A percentile compares a stretch with the other conserved stretches of the same genome.
Conservation (phyloP, 2,329 filamentous ascomycete species). For the Trichoderma brevicompactum region DNA sequence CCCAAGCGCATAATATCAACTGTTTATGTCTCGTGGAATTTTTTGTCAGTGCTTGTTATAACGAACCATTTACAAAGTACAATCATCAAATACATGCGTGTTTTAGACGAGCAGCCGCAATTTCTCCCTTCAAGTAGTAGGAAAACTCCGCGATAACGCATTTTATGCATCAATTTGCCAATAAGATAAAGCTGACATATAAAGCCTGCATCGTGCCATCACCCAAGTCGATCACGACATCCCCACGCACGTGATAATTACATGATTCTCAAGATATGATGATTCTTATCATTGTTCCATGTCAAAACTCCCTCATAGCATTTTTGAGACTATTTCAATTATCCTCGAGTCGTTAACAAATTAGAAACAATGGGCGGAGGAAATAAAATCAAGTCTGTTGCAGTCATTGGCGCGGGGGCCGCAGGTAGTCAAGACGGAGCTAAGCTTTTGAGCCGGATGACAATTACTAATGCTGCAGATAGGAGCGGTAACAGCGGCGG, state of each 20-base stretch:
- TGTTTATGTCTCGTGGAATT: no score
- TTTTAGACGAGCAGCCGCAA: no score
- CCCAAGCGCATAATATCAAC: no score
- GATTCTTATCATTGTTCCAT: background rate
- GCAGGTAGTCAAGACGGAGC: slow-evolving; percentile 17
- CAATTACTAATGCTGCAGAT: slow-evolving; percentile 24
- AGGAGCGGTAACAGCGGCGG: slow-evolving; percentile 55
- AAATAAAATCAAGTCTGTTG: slow-evolving; percentile 28
- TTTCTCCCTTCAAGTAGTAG: background rate
- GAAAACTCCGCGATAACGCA: slow-evolving; percentile 3
- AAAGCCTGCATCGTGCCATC: slow-evolving; percentile 20
- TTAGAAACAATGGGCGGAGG: slow-evolving; percentile 24
- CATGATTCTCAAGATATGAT: background rate
- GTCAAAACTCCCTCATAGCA: background rate
- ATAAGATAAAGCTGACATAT: slow-evolving; percentile 21
- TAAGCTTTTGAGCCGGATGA: background rate
- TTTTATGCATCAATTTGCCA: slow-evolving; percentile 19
- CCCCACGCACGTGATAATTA: slow-evolving; percentile 24
- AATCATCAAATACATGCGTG: no score
- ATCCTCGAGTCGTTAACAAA: background rate
- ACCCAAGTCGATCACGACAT: slow-evolving; percentile 28
- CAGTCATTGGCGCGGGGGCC: slow-evolving; percentile 28
- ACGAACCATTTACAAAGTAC: no score
- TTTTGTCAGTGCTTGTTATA: no score
- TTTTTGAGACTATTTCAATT: background rate